These are phyloP conservation scores for Phytophthora kernoviae DNA, from an alignment of 352 stramenopile species.

Conservation along the genomic window DNA sequence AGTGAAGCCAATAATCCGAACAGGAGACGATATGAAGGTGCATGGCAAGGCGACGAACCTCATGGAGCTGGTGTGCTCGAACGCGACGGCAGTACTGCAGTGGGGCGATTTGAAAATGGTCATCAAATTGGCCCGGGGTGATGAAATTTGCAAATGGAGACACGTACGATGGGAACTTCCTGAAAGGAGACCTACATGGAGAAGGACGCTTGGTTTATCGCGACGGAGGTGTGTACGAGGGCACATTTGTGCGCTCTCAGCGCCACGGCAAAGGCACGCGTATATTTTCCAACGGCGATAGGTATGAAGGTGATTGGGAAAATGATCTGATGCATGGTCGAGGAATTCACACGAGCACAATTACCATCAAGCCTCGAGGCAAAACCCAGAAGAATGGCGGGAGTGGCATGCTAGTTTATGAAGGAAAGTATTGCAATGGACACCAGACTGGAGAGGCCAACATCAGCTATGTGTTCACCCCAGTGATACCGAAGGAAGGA, in stretches of 20 bases:
- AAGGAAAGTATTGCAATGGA: constrained; percentile 51
- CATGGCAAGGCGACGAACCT: constrained; percentile 65
- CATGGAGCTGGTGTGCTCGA: constrained; percentile 64
- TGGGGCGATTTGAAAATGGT: constrained; percentile 60
- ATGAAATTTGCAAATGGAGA: constrained; percentile 70
- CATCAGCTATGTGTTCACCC: constrained; percentile 51
- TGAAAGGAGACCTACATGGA: constrained; percentile 50
- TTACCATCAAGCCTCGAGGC: constrained; percentile 7
- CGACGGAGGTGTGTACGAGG: constrained; percentile 65
- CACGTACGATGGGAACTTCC: constrained; percentile 70
- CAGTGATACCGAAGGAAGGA: constrained; percentile 3
- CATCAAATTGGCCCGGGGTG: constrained; percentile 53
- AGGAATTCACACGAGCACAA: constrained; percentile 40
- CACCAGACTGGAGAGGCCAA: constrained; percentile 46
- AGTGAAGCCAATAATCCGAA: constrained; percentile 23
- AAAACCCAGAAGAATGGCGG: constrained; percentile 12
- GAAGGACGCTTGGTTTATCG: constrained; percentile 46
- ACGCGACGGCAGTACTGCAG: constrained; percentile 52
- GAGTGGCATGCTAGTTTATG: constrained; percentile 39
- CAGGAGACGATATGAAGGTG: constrained; percentile 62
- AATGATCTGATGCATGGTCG: constrained; percentile 64
- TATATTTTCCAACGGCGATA: constrained; percentile 56
- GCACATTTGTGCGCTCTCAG: constrained; percentile 49
- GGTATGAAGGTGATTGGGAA: constrained; percentile 63
- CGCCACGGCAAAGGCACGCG: constrained; percentile 55